Evolutionary conservation across 2,329 filamentous ascomycete genomes (phyloP).

Genomic region (Fusarium sp.): DNA sequence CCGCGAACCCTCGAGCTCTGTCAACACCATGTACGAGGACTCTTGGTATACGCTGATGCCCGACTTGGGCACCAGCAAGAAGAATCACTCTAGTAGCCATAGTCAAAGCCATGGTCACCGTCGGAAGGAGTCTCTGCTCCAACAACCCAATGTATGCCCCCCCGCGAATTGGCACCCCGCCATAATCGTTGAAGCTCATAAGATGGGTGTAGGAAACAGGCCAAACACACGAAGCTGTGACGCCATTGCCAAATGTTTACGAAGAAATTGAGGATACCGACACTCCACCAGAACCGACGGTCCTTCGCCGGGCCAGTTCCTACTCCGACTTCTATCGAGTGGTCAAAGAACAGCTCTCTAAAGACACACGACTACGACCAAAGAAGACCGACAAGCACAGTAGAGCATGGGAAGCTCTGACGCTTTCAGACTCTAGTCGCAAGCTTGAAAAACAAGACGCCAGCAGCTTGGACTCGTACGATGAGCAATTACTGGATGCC

Average conservation of each 20-base stretch:
- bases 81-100: constrained; percentile 55
- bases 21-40: constrained; percentile 77
- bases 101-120: constrained; percentile 63
- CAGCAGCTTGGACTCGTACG: constrained; percentile 51
- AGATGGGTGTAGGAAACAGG: constrained; percentile 58
- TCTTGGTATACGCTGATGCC: constrained; percentile 84
- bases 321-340: constrained; percentile 78
- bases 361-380: constrained; percentile 56
- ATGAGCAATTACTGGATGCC: constrained; percentile 77
- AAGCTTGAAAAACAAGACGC: constrained; percentile 40
- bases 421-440: constrained; percentile 42
- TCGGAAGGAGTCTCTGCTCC: constrained; percentile 75
- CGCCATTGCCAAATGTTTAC: constrained; percentile 65
- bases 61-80: constrained; percentile 64
- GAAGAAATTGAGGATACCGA: constrained; percentile 66
- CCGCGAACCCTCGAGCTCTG: constrained; percentile 27
- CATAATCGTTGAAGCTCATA: constrained; percentile 39
- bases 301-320: constrained; percentile 76
- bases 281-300: constrained; percentile 71
- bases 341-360: constrained; percentile 64
- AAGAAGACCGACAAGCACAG: constrained; percentile 52
- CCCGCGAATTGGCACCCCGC: constrained; percentile 12
- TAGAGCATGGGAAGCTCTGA: constrained; percentile 62
- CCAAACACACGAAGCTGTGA: constrained; percentile 60
- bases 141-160: constrained; percentile 66